Percentiles rank a stretch among this genome's conserved stretches.
Evolutionary conservation across 306 rosid species (phyloP).

Genomic region (Hippophae rhamnoides): DNA sequence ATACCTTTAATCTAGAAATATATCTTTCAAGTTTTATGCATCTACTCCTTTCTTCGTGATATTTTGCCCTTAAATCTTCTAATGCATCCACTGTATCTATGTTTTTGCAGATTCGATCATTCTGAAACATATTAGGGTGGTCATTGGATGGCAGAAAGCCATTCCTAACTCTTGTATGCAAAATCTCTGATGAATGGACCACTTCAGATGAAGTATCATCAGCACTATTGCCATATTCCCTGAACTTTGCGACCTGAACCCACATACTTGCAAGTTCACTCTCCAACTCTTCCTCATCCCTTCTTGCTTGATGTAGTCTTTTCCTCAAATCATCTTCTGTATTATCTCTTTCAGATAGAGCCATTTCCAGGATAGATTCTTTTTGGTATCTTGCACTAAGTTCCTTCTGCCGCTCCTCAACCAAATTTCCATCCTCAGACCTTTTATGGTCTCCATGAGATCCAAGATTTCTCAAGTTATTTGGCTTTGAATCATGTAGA

Average conservation of each 20-base stretch:
- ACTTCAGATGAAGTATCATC: constrained; percentile 23
- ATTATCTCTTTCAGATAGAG: constrained; percentile 45
- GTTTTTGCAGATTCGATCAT: constrained; percentile 22
- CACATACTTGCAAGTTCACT: constrained; percentile 66
- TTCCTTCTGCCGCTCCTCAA: constrained; percentile 54
- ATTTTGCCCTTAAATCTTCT: constrained; percentile 48
- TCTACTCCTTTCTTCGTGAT: constrained; percentile 61
- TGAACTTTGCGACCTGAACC: constrained; percentile 42
- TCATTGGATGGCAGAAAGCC: constrained; percentile 22
- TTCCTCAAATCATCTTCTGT: constrained; percentile 43
- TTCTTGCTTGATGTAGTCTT: constrained; percentile 56
- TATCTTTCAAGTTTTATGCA: constrained; percentile 53
- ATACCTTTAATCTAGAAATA: constrained; percentile 63
- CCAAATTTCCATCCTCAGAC: constrained; percentile 33
- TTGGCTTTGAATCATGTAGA: constrained; percentile 33
- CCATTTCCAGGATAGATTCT: constrained; percentile 54
- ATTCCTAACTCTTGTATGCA: too few species aligned
- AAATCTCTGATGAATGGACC: constrained; percentile 19
- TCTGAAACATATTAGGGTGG: constrained; percentile 26
- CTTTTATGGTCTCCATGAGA: constrained; percentile 25
- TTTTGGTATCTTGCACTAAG: constrained; percentile 50
- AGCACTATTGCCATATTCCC: constrained; percentile 28
- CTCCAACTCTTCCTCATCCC: constrained; percentile 49
- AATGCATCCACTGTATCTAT: constrained; percentile 26
- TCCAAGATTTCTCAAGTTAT: constrained; percentile 20